Conservation (phyloP, 306 rosid genomes). For the Acacia acuminata region DNA sequence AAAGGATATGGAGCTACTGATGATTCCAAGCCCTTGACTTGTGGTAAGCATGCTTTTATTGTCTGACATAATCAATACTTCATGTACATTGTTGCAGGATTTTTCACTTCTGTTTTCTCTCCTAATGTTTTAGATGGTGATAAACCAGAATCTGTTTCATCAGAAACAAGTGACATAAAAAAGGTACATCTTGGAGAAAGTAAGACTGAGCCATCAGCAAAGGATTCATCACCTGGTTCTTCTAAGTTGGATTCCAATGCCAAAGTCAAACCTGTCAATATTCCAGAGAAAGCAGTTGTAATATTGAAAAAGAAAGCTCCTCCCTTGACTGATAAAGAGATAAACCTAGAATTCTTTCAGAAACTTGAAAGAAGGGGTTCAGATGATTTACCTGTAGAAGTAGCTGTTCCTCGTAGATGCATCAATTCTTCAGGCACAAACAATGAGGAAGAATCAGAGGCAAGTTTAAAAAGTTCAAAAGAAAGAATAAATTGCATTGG, state of each 20-base stretch:
- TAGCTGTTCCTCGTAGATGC: conserved; percentile 78
- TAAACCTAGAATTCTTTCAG: conserved; percentile 93
- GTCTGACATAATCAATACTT: conserved; percentile 19
- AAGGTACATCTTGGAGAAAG: conserved; percentile 48
- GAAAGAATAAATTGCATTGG: conserved; percentile 51
- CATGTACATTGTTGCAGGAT: conserved; percentile 22
- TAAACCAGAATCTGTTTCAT: conserved; percentile 42
- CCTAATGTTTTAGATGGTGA: conserved; percentile 48
- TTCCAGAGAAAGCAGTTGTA: conserved; percentile 81
- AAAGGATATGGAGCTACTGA: conserved; percentile 69
- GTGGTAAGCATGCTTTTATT: conserved; percentile 47
- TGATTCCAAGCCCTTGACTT: conserved; percentile 50
- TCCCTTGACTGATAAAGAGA: conserved; percentile 73
- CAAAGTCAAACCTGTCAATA: conserved; percentile 56
- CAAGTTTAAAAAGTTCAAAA: conserved; percentile 50
- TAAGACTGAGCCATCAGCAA: conserved; percentile 48
- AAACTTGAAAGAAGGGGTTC: conserved; percentile 84
- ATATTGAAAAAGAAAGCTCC: conserved; percentile 91
- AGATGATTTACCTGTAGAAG: conserved; percentile 92
- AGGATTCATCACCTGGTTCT: conserved; percentile 58
- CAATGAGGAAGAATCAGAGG: conserved; percentile 61
- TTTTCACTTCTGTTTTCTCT: conserved; percentile 26
- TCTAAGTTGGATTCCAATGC: conserved; percentile 51
- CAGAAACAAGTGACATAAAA: conserved; percentile 54
- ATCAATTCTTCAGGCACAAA: conserved; percentile 66